Evolutionary conservation across 495 filamentous ascomycete species (phyloP).

Genomic region (Hypoxylon lienhwacheense): DNA sequence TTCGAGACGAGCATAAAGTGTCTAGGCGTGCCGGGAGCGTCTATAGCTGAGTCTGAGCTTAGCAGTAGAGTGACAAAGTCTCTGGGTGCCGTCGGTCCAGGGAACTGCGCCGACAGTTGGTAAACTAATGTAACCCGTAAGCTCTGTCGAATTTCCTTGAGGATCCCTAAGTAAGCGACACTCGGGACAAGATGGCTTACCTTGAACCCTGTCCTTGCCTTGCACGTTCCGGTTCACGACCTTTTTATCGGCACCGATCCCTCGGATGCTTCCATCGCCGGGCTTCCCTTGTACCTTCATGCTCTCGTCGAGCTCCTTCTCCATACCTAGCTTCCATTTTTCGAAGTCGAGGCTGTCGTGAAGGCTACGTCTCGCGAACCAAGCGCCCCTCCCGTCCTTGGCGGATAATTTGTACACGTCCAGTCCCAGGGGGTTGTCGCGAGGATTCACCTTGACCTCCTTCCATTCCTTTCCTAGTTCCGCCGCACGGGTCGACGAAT

Average conservation of each 20-base stretch:
- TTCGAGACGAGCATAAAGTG: constrained; percentile 86
- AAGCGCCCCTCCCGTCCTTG: constrained; percentile 79
- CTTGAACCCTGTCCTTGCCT: constrained; percentile 60
- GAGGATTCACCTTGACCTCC: constrained; percentile 67
- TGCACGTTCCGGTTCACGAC: constrained; percentile 61
- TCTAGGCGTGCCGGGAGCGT: constrained; percentile 38
- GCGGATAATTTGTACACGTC: constrained; percentile 76
- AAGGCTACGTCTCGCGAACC: constrained; percentile 87
- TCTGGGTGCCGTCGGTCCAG: constrained; percentile 80
- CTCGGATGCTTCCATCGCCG: constrained; percentile 72
- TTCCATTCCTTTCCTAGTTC: constrained; percentile 84
- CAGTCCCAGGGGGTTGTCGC: constrained; percentile 76
- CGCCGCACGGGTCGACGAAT: constrained; percentile 34
- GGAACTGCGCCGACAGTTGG: constrained; percentile 85
- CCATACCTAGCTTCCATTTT: constrained; percentile 63
- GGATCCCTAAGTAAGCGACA: no score
- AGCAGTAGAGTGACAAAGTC: constrained; percentile 83
- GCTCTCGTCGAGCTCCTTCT: constrained; percentile 64
- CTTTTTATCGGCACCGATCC: constrained; percentile 76
- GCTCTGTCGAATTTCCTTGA: background rate
- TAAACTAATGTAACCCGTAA: constrained; percentile 58
- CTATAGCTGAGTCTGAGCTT: constrained; percentile 50
- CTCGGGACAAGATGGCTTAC: constrained; percentile 43
- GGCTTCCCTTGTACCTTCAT: constrained; percentile 61
- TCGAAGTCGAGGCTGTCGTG: constrained; percentile 70